Evolutionary conservation across 179 eudicot species (phyloP).

Genomic region (Silene vulgaris): DNA sequence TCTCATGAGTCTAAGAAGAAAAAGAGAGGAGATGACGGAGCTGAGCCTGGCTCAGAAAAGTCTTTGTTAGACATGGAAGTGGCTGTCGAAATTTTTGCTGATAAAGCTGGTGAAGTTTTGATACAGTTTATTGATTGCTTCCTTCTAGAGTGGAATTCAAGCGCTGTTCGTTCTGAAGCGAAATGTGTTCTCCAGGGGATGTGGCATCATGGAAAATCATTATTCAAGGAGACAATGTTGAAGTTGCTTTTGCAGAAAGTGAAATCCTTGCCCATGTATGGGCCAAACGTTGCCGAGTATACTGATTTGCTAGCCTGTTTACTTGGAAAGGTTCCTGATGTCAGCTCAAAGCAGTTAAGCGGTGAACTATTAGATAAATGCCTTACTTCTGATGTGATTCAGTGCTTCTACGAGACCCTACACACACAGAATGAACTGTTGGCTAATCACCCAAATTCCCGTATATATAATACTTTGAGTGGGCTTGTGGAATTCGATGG

Average conservation of each 20-base stretch:
- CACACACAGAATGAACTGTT: slow-evolving; percentile 88
- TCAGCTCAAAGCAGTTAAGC: slow-evolving; percentile 56
- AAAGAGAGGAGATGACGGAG: slow-evolving; percentile 91
- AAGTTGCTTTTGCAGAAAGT: slow-evolving; percentile 68
- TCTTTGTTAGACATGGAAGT: slow-evolving; percentile 90
- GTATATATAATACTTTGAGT: slow-evolving; percentile 90
- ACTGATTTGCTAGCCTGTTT: slow-evolving; percentile 71
- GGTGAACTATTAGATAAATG: slow-evolving; percentile 75
- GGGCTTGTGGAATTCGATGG: slow-evolving; percentile 99
- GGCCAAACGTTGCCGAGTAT: slow-evolving; percentile 83
- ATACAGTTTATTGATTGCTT: slow-evolving; percentile 81
- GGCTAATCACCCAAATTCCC: slow-evolving; percentile 98
- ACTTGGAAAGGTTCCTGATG: slow-evolving; percentile 74
- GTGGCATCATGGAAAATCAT: slow-evolving; percentile 91
- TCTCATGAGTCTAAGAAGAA: slow-evolving; percentile 81
- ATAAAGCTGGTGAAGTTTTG: slow-evolving; percentile 63
- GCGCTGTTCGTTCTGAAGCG: slow-evolving; percentile 89
- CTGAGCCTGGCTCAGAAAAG: slow-evolving; percentile 73
- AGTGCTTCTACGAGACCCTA: slow-evolving; percentile 83
- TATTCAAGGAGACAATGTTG: slow-evolving; percentile 72
- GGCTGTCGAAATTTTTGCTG: slow-evolving; percentile 65
- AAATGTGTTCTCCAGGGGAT: slow-evolving; percentile 76
- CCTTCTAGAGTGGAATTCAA: slow-evolving; percentile 93
- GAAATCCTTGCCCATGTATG: slow-evolving; percentile 80
- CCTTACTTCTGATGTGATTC: slow-evolving; percentile 80